Conservation (phyloP, 768 basidiomycete species). For the Kwoniella dendrophila region DNA sequence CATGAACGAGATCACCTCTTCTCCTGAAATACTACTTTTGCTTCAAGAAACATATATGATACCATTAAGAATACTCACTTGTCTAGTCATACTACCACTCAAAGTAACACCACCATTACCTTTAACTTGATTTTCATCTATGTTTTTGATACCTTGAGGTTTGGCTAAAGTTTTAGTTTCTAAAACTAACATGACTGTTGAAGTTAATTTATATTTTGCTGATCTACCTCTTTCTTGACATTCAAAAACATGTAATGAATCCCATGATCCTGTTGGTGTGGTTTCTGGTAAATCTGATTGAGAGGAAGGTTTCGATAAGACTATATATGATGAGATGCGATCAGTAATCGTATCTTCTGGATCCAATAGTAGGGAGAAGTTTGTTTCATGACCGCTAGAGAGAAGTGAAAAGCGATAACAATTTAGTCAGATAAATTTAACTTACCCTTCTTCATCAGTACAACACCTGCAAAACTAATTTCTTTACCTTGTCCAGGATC, state of each 20-base stretch:
- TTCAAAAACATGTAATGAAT: constrained; percentile 98
- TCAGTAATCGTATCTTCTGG: background rate
- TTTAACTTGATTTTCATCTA: constrained; percentile 57
- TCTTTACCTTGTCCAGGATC: constrained; percentile 57
- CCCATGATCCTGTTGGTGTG: constrained; percentile 77
- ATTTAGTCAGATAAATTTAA: constrained; percentile 1
- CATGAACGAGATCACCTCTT: too few species aligned
- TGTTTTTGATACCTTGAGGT: constrained; percentile 56
- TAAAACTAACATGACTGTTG: constrained; percentile 93
- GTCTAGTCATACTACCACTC: constrained; percentile 96
- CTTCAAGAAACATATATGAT: background rate
- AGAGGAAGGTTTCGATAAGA: constrained; percentile 23
- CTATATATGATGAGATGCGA: background rate
- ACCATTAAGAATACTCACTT: constrained; percentile 62
- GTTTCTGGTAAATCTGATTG: constrained; percentile 23
- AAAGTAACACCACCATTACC: constrained; percentile 75
- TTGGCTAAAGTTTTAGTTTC: constrained; percentile 59
- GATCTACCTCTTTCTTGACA: constrained; percentile 84
- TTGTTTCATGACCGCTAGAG: too few species aligned
- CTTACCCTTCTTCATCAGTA: constrained; percentile 89
- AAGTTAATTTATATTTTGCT: constrained; percentile 95
- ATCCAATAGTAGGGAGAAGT: background rate
- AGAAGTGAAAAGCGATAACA: background rate
- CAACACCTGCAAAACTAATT: constrained; percentile 88
- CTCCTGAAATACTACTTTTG: background rate